Base-by-base conservation (phyloP, 2,329 filamentous ascomycete species). In the Colletotrichum noveboracense region DNA sequence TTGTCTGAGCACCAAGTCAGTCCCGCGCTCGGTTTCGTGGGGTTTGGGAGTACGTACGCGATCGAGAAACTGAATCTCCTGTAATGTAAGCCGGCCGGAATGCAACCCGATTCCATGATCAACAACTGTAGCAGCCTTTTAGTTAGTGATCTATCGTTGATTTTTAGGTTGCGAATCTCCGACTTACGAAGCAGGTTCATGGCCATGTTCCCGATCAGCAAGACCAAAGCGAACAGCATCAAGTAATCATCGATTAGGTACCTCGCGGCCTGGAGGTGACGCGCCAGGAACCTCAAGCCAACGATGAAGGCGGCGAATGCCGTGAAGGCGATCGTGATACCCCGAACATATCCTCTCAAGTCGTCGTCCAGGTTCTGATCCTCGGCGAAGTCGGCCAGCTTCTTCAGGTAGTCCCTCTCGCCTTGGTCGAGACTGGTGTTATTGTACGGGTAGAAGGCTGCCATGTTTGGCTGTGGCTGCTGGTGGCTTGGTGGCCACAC, bases 201-300 rank as follows among this genome's bases (percentile, higher is more conserved):
- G 16, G 64, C n/a, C 74, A 76, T 76, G 14, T 69, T 76, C 1
- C 74, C 74, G 16, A 76, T 26, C 21, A 76, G 32, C 24, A 76
- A 8, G 6, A 52, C 28, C 34, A 76, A 9, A 14, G 74, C 56
- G 4, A 62, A 62, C 48, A 76, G 24, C 74, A 76, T 76, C 14
- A 65, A n/a, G 43, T 76, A 76, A n/a, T 76, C 74, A 6, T 76
- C 74, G 18, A 69, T 76, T 2, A 76, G 48, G 21, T 76, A 76
- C 4, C 48, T 73, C 18, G 74, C 74, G 13, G 55, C 70, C 30
- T 76, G 74, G 1, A 76, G 70, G n/a, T 74, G 74, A 14, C 74
- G 70, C 4, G 74, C 70, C 36, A 34, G 52, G n/a, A 76, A 76
- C 6, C 74, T 43, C 24, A 76, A 65, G 21, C 70, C 74, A 2